phyloP scores from a whole-genome alignment of 345 rosid genomes.

The Populus euphratica region DNA sequence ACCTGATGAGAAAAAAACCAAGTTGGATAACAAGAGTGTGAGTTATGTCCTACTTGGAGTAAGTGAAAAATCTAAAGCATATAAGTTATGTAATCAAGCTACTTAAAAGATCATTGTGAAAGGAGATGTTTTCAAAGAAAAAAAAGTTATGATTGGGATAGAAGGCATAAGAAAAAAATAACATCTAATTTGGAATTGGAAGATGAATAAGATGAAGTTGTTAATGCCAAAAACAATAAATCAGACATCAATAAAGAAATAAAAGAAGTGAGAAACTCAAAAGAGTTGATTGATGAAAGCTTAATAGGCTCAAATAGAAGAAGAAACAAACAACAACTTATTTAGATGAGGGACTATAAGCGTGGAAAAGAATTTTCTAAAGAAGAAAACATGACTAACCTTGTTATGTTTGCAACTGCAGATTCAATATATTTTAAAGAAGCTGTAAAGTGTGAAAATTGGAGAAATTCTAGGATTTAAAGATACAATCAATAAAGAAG shows the following conservation, averaged over 20 bases:
- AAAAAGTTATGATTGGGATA: not conserved
- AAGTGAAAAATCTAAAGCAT: not conserved
- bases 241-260: too few species aligned
- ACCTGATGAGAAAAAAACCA: not conserved
- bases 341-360: too few species aligned
- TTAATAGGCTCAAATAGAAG: not conserved
- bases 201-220: too few species aligned
- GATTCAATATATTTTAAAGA: not conserved
- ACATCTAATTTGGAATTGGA: too few species aligned
- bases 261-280: not conserved
- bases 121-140: not conserved
- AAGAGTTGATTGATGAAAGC: not conserved
- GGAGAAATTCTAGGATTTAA: not conserved
- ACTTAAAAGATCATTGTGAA: not conserved
- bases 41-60: too few species aligned
- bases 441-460: not conserved
- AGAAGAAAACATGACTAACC: too few species aligned
- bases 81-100: not conserved
- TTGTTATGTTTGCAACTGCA: too few species aligned
- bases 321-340: too few species aligned
- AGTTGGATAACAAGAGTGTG: not conserved
- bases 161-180: not conserved
- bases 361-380: not conserved
- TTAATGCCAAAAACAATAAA: too few species aligned
- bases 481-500: not conserved